phyloP scores from a whole-genome alignment of 371 early-diverging fungal genomes.

The Conidiobolus incongruus region DNA sequence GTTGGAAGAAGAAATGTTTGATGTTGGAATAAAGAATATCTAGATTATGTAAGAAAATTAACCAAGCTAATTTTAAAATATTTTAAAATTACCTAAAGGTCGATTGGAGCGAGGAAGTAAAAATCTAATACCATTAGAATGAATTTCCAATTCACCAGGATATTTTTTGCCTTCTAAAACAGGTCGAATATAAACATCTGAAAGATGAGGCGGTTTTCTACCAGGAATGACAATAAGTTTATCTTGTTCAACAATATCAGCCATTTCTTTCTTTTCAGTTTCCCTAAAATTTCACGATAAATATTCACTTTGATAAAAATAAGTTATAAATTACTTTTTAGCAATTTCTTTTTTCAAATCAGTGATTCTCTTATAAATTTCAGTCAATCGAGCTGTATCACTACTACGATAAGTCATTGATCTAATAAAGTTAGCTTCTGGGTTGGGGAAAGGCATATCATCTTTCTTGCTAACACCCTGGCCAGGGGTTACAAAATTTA shows the following conservation, averaged over 20 bases:
- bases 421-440: constrained; percentile 74
- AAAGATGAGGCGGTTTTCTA: constrained; percentile 33
- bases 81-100: constrained; percentile 36
- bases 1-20: constrained; percentile 96
- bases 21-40: constrained; percentile 95
- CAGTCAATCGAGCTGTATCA: constrained; percentile 59
- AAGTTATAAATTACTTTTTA: constrained; percentile 26
- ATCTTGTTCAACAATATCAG: constrained; percentile 90
- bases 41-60: constrained; percentile 7
- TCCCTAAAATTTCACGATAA: too few relatives aligned
- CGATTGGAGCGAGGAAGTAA: constrained; percentile 58
- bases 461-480: constrained; percentile 81
- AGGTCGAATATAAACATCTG: constrained; percentile 77
- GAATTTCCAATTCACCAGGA: constrained; percentile 86
- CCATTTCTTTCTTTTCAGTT: constrained; percentile 81
- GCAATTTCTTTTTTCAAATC: constrained; percentile 76
- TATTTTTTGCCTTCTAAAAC: constrained; percentile 64
- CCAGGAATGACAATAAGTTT: constrained; percentile 59
- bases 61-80: too few relatives aligned
- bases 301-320: background rate
- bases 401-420: constrained; percentile 77
- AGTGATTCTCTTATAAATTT: constrained; percentile 58
- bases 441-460: constrained; percentile 67
- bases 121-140: constrained; percentile 84
- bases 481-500: constrained; percentile 93